phyloP scores from a whole-genome alignment of 225 moss, liverwort and hornwort species.

The Polytrichum formosum region DNA sequence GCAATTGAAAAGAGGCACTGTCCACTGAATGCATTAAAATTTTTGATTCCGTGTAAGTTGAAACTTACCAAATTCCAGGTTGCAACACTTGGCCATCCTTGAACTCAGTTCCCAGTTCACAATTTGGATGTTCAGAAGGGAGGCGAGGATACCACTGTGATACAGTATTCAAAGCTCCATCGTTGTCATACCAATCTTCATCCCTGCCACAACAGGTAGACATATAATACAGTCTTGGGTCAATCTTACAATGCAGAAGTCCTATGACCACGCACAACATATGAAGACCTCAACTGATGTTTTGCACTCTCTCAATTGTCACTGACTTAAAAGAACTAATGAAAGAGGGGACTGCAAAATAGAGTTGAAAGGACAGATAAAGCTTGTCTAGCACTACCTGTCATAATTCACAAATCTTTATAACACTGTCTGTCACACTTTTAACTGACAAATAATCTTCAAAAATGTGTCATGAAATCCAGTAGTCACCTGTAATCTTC shows the following conservation, averaged over 20 bases:
- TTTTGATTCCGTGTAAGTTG: no score
- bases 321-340: no score
- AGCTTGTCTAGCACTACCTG: no score
- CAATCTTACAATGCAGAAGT: no score
- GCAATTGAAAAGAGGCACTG: conserved; percentile 7
- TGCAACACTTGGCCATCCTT: conserved; percentile 48
- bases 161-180: conserved; percentile 80
- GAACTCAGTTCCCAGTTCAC: conserved; percentile 38
- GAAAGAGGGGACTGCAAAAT: no score
- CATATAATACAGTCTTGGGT: no score
- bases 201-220: conserved; percentile 33
- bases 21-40: conserved; percentile 4
- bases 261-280: no score
- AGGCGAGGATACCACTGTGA: conserved; percentile 77
- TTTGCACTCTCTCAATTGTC: no score
- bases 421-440: not conserved
- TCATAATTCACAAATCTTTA: no score
- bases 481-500: conserved; percentile 67
- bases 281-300: no score
- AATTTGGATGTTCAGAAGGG: conserved; percentile 72
- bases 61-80: conserved; percentile 80
- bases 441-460: not conserved
- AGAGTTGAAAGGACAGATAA: no score
- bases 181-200: conserved; percentile 89
- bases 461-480: no score